Evolutionary conservation across 148 eudicot genomes (phyloP), one percentile per base, ranked within the genome.

Genomic region (Cornus florida): DNA sequence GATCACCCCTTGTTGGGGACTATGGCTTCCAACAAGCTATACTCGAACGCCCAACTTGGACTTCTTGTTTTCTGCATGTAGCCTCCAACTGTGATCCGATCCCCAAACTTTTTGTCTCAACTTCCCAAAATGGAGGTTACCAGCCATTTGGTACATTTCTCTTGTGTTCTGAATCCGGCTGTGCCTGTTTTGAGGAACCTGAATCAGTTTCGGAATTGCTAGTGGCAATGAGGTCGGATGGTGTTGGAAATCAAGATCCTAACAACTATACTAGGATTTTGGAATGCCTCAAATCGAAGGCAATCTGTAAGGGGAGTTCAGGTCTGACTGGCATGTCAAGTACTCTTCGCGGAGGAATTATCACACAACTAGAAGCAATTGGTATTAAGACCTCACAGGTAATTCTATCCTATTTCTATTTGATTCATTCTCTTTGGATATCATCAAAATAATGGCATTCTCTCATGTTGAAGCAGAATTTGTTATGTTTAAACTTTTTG

Each of bases 1-100:
- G 88, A 6, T 82, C 83, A 33, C 88, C 85, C 38, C 78, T 82
- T 28, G 69, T 86, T 17, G 88, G 88, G 10, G 78, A 82, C 59
- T 24, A 66, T 50, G 72, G 66, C 59, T 73, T 86, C 57, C 81
- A 82, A 56, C 59, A 43, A 39, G 88, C 85, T 39, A 86, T 86
- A 38, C 69, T 19, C 22, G 82, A 77, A 70, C 83, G 85, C 20
- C 83, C 85, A 4, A 50, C 65, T 5, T 86, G 85, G 88, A 74
- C 38, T 67, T 70, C 76, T 14, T 69, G 83, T 69, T 86, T 86
- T 62, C 60, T 82, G 59, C 82, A 86, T 67, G 75, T 80, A 1
- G 83, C 76, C 70, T 77, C 71, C 1, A 14, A 12, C 22, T 72
- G 46, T 28, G 85, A 82, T 69, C 79, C 74, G 5, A 38, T 82